Base-by-base conservation (phyloP, 2,329 filamentous ascomycete species). In the Colletotrichum echinochloae region DNA sequence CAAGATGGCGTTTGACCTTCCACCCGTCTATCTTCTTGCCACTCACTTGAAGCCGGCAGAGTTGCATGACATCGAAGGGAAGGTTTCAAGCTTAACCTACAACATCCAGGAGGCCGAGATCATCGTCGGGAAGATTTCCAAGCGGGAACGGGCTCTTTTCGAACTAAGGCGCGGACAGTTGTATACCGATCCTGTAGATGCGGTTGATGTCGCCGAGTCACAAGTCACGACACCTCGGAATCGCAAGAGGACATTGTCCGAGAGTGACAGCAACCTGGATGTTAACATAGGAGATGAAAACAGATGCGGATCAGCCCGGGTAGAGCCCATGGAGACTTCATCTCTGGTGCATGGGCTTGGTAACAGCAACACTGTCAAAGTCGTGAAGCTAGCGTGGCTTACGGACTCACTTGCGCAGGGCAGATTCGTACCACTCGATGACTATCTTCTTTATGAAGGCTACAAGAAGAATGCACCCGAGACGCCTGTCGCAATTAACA, bases 101-200 rank as follows among this genome's bases (percentile, higher is more conserved):
- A 88, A 95, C 78, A 83, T 92, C 62, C 83, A 85, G 18, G 92
- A 95, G 79, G 94, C 94, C 0, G 85, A 88, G 5, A 79, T 98
- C 3, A 84, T 97, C 2, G 78, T 98, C 37, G 94, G 92, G 2
- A 93, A 90, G 74, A 86, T 97, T 41, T 85, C 85, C 0, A 91
- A 89, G 65, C 90, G 88, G 73, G 87, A 89, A 75, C 87, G 95
- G 23, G 94, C 94, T 0, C 85, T 88, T 56, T 90, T 97, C 75
- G 95, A 98, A 80, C 83, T 98, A 71, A 87, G 93, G 63, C 86
- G 88, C 8, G 86, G 89, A 55, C 90, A 89, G 18, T 74, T 97
- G 2, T 78, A 81, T 49, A 89, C 90, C 0, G 83, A 88, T 65
- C 88, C 90, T 67, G 74, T 84, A 3, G 67, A 76, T 9, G 66